phyloP scores from a whole-genome alignment of 2,329 filamentous ascomycete species.

The Didymella glomerata region DNA sequence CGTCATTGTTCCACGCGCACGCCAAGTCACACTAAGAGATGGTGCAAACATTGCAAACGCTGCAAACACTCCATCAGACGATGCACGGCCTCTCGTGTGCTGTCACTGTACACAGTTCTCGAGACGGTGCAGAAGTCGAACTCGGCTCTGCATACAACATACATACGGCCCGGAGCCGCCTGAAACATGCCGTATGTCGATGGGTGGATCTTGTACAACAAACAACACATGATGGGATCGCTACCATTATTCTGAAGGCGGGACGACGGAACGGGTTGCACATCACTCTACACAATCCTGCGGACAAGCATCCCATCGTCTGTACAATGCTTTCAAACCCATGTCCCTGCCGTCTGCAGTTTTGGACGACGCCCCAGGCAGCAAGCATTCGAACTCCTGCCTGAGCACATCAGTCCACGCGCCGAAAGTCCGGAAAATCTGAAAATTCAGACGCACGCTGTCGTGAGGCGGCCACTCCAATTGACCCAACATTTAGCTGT shows the following conservation, averaged over 20 bases:
- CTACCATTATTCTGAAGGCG: constrained; percentile 1
- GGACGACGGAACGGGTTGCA: constrained; percentile 17
- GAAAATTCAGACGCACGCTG: constrained; percentile 6
- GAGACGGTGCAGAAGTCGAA: not conserved
- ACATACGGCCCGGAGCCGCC: constrained; percentile 7
- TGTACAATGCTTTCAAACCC: constrained; percentile 8
- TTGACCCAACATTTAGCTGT: constrained; percentile 27
- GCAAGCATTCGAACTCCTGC: not conserved
- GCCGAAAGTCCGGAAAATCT: constrained; percentile 9
- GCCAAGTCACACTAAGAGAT: constrained; percentile 8
- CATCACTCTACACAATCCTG: constrained; percentile 9
- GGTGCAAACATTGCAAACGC: constrained; percentile 14
- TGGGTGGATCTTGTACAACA: constrained; percentile 13
- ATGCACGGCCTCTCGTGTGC: not conserved
- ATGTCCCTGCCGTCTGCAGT: constrained; percentile 7
- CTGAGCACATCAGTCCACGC: constrained; percentile 3
- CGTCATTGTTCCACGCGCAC: constrained; percentile 1
- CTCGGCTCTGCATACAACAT: not conserved
- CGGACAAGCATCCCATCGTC: constrained; percentile 10
- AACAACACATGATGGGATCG: constrained; percentile 5
- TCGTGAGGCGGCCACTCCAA: constrained; percentile 5
- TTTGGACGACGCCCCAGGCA: not conserved
- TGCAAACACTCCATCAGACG: constrained; percentile 1
- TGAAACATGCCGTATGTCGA: constrained; percentile 6
- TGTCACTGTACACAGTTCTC: not conserved